Conservation (phyloP, 352 stramenopile species). For the Thalassiosira livingstoniorum region DNA sequence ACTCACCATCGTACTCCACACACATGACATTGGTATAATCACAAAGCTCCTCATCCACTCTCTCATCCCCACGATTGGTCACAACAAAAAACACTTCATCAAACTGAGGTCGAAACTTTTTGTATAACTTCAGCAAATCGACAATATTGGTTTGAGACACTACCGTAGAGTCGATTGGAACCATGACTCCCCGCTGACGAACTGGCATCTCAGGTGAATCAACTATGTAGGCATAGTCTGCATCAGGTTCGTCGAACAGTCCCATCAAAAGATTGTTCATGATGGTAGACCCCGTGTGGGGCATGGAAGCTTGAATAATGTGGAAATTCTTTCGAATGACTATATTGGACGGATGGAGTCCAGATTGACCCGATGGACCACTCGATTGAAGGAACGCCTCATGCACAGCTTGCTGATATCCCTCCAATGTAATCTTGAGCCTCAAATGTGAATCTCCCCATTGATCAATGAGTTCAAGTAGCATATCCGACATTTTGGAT, state of each 20-base stretch:
- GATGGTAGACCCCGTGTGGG: neutral
- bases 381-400: neutral
- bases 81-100: conserved; percentile 62
- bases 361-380: neutral
- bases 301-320: conserved; percentile 1
- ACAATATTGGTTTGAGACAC: conserved; percentile 56
- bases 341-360: no score
- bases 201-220: conserved; percentile 10
- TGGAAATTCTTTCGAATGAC: no score
- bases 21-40: conserved; percentile 64
- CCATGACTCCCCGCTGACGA: conserved; percentile 22
- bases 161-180: conserved; percentile 41
- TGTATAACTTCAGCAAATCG: conserved; percentile 56
- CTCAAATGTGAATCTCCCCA: conserved; percentile 47
- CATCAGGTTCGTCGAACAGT: conserved; percentile 46
- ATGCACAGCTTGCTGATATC: conserved; percentile 15
- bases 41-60: conserved; percentile 42
- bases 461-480: conserved; percentile 54
- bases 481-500: conserved; percentile 54
- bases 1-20: conserved; percentile 60
- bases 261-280: conserved; percentile 42
- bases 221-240: conserved; percentile 18
- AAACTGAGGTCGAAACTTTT: conserved; percentile 36
- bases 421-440: conserved; percentile 42
- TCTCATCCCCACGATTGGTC: conserved; percentile 37